Base-by-base conservation (phyloP, 2,329 filamentous ascomycete species). In the Tolypocladium nubicola region DNA sequence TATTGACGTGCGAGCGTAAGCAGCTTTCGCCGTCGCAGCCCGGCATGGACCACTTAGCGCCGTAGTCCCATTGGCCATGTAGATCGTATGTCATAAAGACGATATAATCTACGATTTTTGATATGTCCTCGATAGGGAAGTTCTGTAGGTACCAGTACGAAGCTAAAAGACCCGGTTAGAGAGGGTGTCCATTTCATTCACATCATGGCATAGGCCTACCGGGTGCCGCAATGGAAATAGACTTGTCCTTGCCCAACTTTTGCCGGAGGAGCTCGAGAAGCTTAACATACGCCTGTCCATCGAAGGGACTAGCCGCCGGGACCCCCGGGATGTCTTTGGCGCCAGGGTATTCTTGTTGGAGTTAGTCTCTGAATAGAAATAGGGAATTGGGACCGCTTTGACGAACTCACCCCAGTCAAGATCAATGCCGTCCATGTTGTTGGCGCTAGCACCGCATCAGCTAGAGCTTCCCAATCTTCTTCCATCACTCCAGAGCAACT, bases 381-480 rank as follows among this genome's bases (percentile, higher is more conserved):
- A 16, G 5, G 13, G 37, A 38, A 38, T 7, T 38, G 14, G 37
- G 37, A 38, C 14, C 14, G 5, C 2, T 8, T 19, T 13, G 5
- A 8, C 38, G 16, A 39, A 39, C 38, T 39, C 8, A 39, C 38
- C 73, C 76, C 75, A 79, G 58, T 76, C 73, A 30, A 74, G 59
- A 54, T 76, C 73, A 5, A 76, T 57, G 0, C 75, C 73, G 49
- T 75, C 73, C 0, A 76, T 45, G 58, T 73, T 71, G 37, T 62
- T 58, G 13, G 66, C 61, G 41, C 38, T 39, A 14, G 19, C 16
- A 19, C 19, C 38, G 38, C 38, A 14, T 39, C 14, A 39, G 14
- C 6, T 19, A 7, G 37, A 16, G 38, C 38, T 14, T 39, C 6
- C 6, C 16, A 2, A 8, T 37, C 14, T 8, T 6, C 14, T 8